Conservation (phyloP, 768 basidiomycete species). For the Tylopilus cervinicoccineus region DNA sequence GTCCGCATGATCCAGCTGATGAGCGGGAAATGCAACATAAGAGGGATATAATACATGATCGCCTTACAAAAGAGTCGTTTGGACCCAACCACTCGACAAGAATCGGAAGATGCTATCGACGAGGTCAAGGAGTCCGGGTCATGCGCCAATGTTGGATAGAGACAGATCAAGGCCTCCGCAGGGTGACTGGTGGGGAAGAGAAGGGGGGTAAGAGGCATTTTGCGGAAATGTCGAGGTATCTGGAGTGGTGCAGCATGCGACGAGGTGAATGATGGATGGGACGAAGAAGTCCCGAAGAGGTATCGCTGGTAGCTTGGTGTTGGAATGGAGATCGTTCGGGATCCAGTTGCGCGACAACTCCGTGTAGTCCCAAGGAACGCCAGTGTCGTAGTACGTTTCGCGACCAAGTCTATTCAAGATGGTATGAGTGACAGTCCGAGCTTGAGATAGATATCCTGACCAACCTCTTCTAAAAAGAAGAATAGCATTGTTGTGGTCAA, state of each 20-base stretch:
- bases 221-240: constrained; percentile 36
- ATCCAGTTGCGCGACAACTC: not conserved
- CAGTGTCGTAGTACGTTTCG: too few relatives aligned
- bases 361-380: not conserved
- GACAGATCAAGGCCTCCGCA: too few relatives aligned
- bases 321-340: constrained; percentile 2
- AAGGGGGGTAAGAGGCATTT: constrained; percentile 38
- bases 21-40: too few relatives aligned
- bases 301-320: constrained; percentile 29
- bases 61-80: too few relatives aligned
- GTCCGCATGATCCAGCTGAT: too few relatives aligned
- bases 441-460: not conserved
- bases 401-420: constrained; percentile 8
- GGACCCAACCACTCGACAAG: too few relatives aligned
- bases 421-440: constrained; percentile 4
- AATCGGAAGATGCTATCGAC: too few relatives aligned
- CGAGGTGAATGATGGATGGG: constrained; percentile 30
- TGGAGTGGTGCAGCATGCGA: constrained; percentile 32
- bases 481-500: constrained; percentile 40
- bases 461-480: constrained; percentile 56
- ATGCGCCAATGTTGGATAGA: too few relatives aligned
- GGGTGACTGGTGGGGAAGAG: constrained; percentile 35
- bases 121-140: too few relatives aligned
- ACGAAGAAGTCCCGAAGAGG: constrained; percentile 40
- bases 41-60: too few relatives aligned